These are phyloP conservation scores for Candida chauliodis DNA, from an alignment of 805 yeast species.

Conservation along the genomic window DNA sequence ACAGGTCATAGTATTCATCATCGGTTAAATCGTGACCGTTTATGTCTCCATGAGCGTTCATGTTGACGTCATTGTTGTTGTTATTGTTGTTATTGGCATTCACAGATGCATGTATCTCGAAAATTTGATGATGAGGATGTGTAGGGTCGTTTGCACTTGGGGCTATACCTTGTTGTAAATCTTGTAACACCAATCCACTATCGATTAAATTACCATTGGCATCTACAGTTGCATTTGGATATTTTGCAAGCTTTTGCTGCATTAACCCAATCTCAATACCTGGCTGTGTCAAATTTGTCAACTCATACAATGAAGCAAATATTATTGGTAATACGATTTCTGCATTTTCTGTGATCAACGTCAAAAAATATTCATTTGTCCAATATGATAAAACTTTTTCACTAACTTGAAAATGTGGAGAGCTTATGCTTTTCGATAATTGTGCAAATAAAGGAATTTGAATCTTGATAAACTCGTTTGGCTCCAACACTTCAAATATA, in stretches of 20 bases:
- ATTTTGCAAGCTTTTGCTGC: constrained; percentile 35
- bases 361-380: constrained; percentile 91
- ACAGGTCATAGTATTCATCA: constrained; percentile 43
- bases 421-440: constrained; percentile 86
- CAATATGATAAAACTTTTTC: constrained; percentile 92
- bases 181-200: constrained; percentile 30
- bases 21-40: constrained; percentile 35
- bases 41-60: constrained; percentile 16
- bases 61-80: constrained; percentile 9
- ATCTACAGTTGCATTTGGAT: constrained; percentile 37
- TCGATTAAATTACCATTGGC: constrained; percentile 43
- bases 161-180: constrained; percentile 18
- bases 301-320: constrained; percentile 84
- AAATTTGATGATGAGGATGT: constrained; percentile 20
- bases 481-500: constrained; percentile 93
- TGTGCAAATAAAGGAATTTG: constrained; percentile 93
- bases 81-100: constrained; percentile 11
- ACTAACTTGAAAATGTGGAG: constrained; percentile 95
- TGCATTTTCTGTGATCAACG: constrained; percentile 86
- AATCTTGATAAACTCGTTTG: constrained; percentile 83
- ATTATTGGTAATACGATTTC: constrained; percentile 90
- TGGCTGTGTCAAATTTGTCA: constrained; percentile 53
- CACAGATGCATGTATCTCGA: constrained; percentile 15
- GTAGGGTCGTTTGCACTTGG: constrained; percentile 22
- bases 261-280: constrained; percentile 38